Conservation (phyloP, 1,139 yeast species). For the Pichia sp. region DNA sequence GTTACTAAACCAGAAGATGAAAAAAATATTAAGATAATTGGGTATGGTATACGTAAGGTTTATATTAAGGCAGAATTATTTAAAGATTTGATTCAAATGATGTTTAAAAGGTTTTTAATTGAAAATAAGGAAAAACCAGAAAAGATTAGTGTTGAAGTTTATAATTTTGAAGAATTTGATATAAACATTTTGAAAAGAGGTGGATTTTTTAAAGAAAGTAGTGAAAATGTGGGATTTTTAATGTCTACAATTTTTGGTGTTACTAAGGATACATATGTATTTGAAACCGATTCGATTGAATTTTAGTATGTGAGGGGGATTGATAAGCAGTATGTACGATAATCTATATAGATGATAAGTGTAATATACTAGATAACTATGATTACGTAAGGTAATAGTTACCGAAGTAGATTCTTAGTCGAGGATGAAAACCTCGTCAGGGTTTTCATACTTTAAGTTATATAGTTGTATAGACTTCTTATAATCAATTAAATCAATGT, state of each 20-base stretch:
- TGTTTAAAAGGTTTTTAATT: constrained; percentile 12
- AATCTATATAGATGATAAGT: too few species aligned
- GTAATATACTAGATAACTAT: too few species aligned
- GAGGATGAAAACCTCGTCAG: too few species aligned
- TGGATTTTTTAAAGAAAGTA: constrained; percentile 25
- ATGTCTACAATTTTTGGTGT: constrained; percentile 35
- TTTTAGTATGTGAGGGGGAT: constrained; percentile 2
- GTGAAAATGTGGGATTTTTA: constrained; percentile 3
- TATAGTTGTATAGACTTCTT: too few species aligned
- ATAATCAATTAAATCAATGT: too few species aligned
- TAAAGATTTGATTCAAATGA: constrained; percentile 41
- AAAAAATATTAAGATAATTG: constrained; percentile 28
- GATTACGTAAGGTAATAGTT: too few species aligned
- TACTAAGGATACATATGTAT: constrained; percentile 45
- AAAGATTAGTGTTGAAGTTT: constrained; percentile 40
- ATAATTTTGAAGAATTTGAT: constrained; percentile 44
- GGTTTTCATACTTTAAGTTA: too few species aligned
- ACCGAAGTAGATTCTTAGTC: too few species aligned
- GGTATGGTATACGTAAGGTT: constrained; percentile 59
- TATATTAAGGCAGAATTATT: constrained; percentile 58
- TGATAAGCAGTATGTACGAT: too few species aligned
- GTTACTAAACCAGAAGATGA: constrained; percentile 34
- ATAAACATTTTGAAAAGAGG: constrained; percentile 32
- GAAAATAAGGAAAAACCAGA: constrained; percentile 15
- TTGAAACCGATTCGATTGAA: constrained; percentile 22